Evolutionary conservation across 768 basidiomycete genomes (phyloP), one percentile per base, ranked within the genome.

Genomic region (Hemileccinum rubropunctum): DNA sequence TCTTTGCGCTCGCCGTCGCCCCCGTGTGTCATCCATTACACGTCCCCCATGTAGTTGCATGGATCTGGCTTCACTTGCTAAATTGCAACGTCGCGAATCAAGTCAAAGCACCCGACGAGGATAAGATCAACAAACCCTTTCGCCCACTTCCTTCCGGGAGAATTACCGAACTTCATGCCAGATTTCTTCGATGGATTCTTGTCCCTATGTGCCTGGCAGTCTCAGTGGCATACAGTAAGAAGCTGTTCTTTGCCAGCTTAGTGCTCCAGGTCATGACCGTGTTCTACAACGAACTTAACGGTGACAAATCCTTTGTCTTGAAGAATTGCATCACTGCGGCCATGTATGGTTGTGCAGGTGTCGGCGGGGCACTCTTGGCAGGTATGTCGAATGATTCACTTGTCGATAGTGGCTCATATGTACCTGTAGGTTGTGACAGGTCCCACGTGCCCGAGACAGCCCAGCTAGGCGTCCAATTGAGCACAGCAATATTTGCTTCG

Each of bases 21-120:
- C 65, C 69, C 0, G 34, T 59, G 1, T 42, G 48, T 18, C 47
- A 51, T 10, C 21, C 43, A 9, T 46, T 39, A 9, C 56, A 42
- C 6, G 5, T 66, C 8, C 33, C 59, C 12, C 61, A 70, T 15
- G 53, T 61, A 2, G 52, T 70, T 2, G 42, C 64, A 23, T 77
- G 76, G 76, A 67, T 73, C 13, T 76, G 71, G 71, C 52, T 76
- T 8, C 74, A 78, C 47, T 53, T 76, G 21, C 54, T 76, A 1
- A 67, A 65, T 23, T 74, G 70, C 59, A 62, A 69, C 40, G 52
- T 75, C 17, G 60, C 70, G 12, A 77, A 77, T 47, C 76, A 76
- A 60, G 61, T 62, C 15, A 58, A 66, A 35, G 58, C 62, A 37
- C 61, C 63, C 8, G 67, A 68, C 18, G 76, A 77, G 55, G 76